Conservation (phyloP, 1,284 basidiomycete genomes). For the Cutaneotrichosporon sp. region DNA sequence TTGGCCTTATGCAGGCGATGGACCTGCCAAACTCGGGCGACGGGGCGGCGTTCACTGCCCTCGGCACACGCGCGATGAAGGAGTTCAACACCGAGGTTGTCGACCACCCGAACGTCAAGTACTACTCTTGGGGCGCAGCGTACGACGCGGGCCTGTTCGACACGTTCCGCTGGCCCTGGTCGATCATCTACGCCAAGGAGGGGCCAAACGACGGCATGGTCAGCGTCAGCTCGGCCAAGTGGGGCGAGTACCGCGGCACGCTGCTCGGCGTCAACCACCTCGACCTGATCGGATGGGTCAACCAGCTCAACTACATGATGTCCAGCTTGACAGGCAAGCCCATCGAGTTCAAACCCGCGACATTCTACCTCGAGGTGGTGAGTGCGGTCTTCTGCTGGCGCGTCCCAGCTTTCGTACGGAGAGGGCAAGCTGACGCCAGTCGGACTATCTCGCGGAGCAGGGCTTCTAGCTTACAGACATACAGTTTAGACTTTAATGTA, state of each 20-base stretch:
- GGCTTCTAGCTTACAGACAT: constrained; percentile 47
- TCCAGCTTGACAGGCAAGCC: constrained; percentile 82
- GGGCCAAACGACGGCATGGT: constrained; percentile 95
- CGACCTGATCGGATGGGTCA: constrained; percentile 65
- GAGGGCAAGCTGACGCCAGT: constrained; percentile 25
- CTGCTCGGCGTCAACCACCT: constrained; percentile 88
- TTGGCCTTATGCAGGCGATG: constrained; percentile 61
- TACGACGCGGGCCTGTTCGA: constrained; percentile 86
- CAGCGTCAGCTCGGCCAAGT: constrained; percentile 80
- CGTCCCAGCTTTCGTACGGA: too few relatives aligned
- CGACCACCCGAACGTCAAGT: constrained; percentile 72
- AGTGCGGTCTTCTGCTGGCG: too few relatives aligned
- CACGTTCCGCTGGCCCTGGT: constrained; percentile 82
- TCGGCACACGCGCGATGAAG: constrained; percentile 83
- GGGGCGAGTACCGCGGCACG: constrained; percentile 77
- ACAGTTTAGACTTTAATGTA: background rate
- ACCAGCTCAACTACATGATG: constrained; percentile 70
- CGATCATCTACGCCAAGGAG: constrained; percentile 81
- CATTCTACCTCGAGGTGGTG: constrained; percentile 79
- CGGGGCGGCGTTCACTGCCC: constrained; percentile 83
- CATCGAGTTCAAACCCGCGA: constrained; percentile 83
- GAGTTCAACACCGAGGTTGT: constrained; percentile 83
- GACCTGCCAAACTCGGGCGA: constrained; percentile 82
- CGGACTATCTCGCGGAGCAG: constrained; percentile 51
- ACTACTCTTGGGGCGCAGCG: constrained; percentile 90